Percentiles rank a stretch among this genome's conserved stretches.
Evolutionary conservation across 352 stramenopile genomes (phyloP).

Genomic region (Phytopythium aichiense): DNA sequence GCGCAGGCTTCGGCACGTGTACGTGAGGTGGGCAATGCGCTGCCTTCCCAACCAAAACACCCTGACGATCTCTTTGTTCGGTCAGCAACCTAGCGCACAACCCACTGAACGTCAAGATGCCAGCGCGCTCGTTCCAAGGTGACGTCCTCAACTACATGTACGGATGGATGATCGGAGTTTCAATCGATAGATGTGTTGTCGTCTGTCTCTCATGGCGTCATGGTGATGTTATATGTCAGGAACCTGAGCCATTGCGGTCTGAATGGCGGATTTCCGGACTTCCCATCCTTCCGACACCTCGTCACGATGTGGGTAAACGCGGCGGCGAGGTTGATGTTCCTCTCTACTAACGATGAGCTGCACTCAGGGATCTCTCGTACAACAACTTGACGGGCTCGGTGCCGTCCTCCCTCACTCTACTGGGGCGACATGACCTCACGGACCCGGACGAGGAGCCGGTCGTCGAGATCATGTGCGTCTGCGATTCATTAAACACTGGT

Average conservation of each 20-base stretch:
- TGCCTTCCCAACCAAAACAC: no score
- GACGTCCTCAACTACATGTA: conserved; percentile 51
- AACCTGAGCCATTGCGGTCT: conserved; percentile 4
- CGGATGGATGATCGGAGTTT: not conserved
- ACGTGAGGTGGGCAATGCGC: not conserved
- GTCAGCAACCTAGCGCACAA: conserved; percentile 50
- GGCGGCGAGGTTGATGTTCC: conserved; percentile 22
- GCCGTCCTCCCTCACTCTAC: conserved; percentile 27
- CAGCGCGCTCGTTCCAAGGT: conserved; percentile 34
- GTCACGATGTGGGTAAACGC: conserved; percentile 1
- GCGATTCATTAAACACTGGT: not conserved
- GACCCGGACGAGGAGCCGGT: conserved; percentile 47
- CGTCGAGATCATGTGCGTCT: conserved; percentile 39
- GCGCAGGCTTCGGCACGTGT: conserved; percentile 34
- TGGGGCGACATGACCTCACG: conserved; percentile 41
- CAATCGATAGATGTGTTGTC: no score
- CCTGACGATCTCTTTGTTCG: not conserved
- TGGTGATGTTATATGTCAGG: not conserved
- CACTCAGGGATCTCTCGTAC: conserved; percentile 44
- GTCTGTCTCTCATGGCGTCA: no score
- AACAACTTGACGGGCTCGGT: conserved; percentile 45
- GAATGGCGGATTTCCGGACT: not conserved
- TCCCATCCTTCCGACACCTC: conserved; percentile 8
- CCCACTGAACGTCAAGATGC: conserved; percentile 27
- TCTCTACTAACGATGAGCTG: not conserved